Conservation (phyloP, 306 rosid species). For the Rubus idaeus region DNA sequence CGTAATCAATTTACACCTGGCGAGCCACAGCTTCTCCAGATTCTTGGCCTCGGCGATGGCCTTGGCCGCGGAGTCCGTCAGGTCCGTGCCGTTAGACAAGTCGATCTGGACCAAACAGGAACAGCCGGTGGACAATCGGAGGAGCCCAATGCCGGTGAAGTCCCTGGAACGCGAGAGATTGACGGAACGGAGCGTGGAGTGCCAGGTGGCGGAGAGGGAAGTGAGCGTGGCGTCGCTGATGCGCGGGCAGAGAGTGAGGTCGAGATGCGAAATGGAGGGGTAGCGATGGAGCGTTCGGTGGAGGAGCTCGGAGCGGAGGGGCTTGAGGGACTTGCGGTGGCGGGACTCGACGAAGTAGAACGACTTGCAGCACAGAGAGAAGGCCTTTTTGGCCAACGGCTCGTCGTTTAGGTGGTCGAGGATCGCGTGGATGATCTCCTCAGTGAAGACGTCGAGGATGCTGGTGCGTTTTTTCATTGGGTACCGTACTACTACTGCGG, state of each 20-base stretch:
- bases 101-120: slow-evolving; percentile 59
- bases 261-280: slow-evolving; percentile 39
- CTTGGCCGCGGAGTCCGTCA: slow-evolving; percentile 61
- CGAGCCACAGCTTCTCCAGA: slow-evolving; percentile 62
- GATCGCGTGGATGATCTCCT: slow-evolving; percentile 56
- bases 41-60: slow-evolving; percentile 71
- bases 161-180: slow-evolving; percentile 66
- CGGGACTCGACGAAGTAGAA: slow-evolving; percentile 56
- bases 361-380: slow-evolving; percentile 57
- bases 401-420: slow-evolving; percentile 43
- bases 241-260: slow-evolving; percentile 70
- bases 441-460: slow-evolving; percentile 45
- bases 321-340: slow-evolving; percentile 64
- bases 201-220: slow-evolving; percentile 39
- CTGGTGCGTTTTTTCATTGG: slow-evolving; percentile 19
- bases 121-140: slow-evolving; percentile 38
- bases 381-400: slow-evolving; percentile 49
- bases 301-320: slow-evolving; percentile 62
- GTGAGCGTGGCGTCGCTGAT: slow-evolving; percentile 47
- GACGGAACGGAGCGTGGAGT: slow-evolving; percentile 42
- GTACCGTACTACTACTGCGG: slow-evolving; percentile 1
- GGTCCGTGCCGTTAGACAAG: slow-evolving; percentile 66
- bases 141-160: slow-evolving; percentile 53
- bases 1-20: slow-evolving; percentile 66
- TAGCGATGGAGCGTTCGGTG: slow-evolving; percentile 47